phyloP scores from a whole-genome alignment of 2,329 filamentous ascomycete genomes.

The Blastomyces gilchristii region DNA sequence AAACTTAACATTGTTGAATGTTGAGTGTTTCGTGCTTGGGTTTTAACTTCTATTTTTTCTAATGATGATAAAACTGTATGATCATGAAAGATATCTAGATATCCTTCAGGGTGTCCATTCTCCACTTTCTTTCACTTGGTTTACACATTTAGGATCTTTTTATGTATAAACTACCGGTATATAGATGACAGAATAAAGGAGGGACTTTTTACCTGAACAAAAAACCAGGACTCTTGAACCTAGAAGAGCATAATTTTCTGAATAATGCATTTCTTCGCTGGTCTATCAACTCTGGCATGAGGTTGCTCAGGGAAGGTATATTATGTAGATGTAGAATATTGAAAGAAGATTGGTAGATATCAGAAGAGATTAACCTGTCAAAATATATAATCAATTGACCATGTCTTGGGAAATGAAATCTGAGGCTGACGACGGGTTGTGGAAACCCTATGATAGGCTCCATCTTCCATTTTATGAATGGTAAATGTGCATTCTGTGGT shows the following conservation, averaged over 20 bases:
- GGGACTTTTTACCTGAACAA: not conserved
- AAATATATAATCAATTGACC: no score
- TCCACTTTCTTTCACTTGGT: no score
- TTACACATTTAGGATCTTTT: no score
- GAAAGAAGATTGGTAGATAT: no score
- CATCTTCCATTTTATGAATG: not conserved
- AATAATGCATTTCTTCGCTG: conserved; percentile 17
- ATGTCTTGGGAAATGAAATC: no score
- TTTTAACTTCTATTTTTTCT: no score
- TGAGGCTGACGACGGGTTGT: not conserved
- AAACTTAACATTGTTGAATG: no score
- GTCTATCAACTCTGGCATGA: conserved; percentile 18
- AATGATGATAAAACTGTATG: not conserved
- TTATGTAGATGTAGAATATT: not conserved
- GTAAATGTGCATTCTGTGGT: no score
- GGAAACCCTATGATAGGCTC: not conserved
- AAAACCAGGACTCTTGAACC: conserved; percentile 14
- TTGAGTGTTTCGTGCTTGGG: not conserved
- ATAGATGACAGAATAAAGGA: not conserved
- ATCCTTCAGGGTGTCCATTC: not conserved
- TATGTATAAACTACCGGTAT: not conserved
- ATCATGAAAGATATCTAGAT: not conserved
- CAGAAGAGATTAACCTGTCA: no score
- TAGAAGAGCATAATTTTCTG: conserved; percentile 17
- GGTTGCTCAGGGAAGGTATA: conserved; percentile 16